phyloP scores from a whole-genome alignment of 805 yeast species.

The Candida maltosa region DNA sequence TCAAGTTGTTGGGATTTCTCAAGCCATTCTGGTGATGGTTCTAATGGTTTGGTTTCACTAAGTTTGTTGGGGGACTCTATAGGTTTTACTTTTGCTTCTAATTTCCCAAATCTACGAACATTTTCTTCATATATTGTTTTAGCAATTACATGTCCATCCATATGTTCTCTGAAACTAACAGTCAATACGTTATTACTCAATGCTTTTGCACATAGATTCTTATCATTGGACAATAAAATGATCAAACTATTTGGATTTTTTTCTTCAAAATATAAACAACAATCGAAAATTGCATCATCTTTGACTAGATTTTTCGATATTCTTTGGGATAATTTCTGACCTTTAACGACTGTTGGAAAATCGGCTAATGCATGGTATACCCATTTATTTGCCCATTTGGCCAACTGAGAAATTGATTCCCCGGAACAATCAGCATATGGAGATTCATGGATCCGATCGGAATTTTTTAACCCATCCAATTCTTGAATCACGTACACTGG shows the following conservation, averaged over 20 bases:
- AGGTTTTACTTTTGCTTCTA: constrained; percentile 4
- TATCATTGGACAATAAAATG: constrained; percentile 75
- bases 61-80: background rate
- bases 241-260: constrained; percentile 36
- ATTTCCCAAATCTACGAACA: constrained; percentile 17
- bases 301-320: constrained; percentile 45
- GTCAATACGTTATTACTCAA: constrained; percentile 64
- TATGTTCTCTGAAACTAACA: constrained; percentile 46
- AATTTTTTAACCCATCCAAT: constrained; percentile 75
- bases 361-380: constrained; percentile 58
- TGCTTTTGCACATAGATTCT: constrained; percentile 78
- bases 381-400: constrained; percentile 80
- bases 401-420: constrained; percentile 49
- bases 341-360: constrained; percentile 48
- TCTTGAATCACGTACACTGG: constrained; percentile 74
- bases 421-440: background rate
- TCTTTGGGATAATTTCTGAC: constrained; percentile 59
- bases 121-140: constrained; percentile 36
- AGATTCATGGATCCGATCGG: no score
- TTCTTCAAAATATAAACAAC: constrained; percentile 63
- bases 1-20: constrained; percentile 7
- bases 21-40: constrained; percentile 12
- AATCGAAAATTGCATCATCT: constrained; percentile 85
- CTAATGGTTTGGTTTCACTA: no score
- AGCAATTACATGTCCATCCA: constrained; percentile 45